These are phyloP conservation scores for Phytophthora vignae DNA, from an alignment of 352 stramenopile species.

Conservation along the genomic window DNA sequence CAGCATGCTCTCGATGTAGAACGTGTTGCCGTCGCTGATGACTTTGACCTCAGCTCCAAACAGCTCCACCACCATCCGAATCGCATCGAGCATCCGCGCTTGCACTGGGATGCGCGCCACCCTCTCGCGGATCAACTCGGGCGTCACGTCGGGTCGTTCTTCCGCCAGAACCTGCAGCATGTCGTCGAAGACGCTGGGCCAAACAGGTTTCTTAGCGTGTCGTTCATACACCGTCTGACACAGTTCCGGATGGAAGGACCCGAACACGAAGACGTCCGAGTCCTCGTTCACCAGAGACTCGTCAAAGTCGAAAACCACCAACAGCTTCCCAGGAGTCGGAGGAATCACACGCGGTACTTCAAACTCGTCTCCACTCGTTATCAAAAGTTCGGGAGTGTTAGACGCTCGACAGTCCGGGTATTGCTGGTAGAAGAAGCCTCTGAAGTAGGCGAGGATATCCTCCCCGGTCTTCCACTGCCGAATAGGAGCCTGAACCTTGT, in stretches of 20 bases:
- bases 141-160: conserved; percentile 49
- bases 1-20: conserved; percentile 82
- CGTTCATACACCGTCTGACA: conserved; percentile 38
- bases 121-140: conserved; percentile 42
- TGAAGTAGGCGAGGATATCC: conserved; percentile 32
- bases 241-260: conserved; percentile 63
- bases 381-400: not conserved
- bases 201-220: conserved; percentile 39
- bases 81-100: conserved; percentile 68
- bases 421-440: conserved; percentile 28
- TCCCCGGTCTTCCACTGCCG: conserved; percentile 21
- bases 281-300: conserved; percentile 62
- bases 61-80: conserved; percentile 52
- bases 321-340: conserved; percentile 14
- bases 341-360: conserved; percentile 10
- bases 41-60: conserved; percentile 60
- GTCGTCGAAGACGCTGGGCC: conserved; percentile 70
- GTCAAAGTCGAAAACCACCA: conserved; percentile 70
- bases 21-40: conserved; percentile 80
- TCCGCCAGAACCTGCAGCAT: conserved; percentile 49
- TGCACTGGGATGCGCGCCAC: conserved; percentile 64
- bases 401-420: conserved; percentile 17
- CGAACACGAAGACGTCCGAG: conserved; percentile 74
- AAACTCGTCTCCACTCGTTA: conserved; percentile 11
- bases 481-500: conserved; percentile 24